Conservation (phyloP, 2,329 filamentous ascomycete genomes). For the Dendryphion nanum region DNA sequence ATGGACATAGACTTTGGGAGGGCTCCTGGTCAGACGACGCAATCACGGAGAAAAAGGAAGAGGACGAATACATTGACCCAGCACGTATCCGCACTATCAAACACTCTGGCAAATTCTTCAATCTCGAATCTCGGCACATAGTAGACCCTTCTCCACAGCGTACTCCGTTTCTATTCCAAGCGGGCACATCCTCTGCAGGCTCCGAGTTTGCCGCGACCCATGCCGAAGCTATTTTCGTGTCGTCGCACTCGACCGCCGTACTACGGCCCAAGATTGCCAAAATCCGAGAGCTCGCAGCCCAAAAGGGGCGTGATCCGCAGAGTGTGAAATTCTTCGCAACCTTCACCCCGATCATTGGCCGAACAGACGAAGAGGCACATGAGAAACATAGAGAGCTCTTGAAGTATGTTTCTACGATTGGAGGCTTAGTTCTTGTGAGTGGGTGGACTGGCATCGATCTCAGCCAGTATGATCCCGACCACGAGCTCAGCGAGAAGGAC, state of each 20-base stretch:
- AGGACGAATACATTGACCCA: slow-evolving; percentile 59
- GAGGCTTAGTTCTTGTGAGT: slow-evolving; percentile 56
- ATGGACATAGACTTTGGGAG: slow-evolving; percentile 51
- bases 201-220: slow-evolving; percentile 57
- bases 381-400: slow-evolving; percentile 53
- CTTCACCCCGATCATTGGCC: slow-evolving; percentile 35
- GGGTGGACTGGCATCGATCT: slow-evolving; percentile 63
- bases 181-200: slow-evolving; percentile 59
- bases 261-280: slow-evolving; percentile 52
- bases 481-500: slow-evolving; percentile 56
- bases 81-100: slow-evolving; percentile 60
- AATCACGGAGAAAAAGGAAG: slow-evolving; percentile 52
- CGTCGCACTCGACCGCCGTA: slow-evolving; percentile 51
- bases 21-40: slow-evolving; percentile 57
- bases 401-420: slow-evolving; percentile 54
- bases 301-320: slow-evolving; percentile 54
- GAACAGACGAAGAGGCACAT: slow-evolving; percentile 48
- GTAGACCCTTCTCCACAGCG: slow-evolving; percentile 41
- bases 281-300: slow-evolving; percentile 53
- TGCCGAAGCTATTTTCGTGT: slow-evolving; percentile 62
- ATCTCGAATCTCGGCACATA: slow-evolving; percentile 47
- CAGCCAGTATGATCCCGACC: slow-evolving; percentile 56
- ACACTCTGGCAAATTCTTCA: slow-evolving; percentile 58
- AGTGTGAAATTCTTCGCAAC: slow-evolving; percentile 54
- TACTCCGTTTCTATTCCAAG: slow-evolving; percentile 48